Evolutionary conservation across 495 filamentous ascomycete species (phyloP).

Genomic region (Thermochaetoides thermophila): DNA sequence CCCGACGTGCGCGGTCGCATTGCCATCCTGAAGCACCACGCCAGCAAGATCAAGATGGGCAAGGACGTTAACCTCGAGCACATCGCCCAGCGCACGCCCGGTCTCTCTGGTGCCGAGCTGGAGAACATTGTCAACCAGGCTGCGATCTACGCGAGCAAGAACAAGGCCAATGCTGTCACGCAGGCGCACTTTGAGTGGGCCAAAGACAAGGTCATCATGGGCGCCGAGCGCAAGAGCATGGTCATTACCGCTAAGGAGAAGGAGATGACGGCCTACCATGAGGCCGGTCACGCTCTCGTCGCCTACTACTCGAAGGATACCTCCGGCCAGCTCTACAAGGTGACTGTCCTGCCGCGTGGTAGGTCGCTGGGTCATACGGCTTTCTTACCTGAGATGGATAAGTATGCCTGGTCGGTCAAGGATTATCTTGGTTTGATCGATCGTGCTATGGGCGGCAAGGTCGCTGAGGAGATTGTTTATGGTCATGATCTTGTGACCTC

Average conservation of each 20-base stretch:
- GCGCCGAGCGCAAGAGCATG: conserved; percentile 73
- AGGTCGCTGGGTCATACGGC: conserved; percentile 72
- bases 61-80: conserved; percentile 67
- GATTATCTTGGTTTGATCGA: conserved; percentile 67
- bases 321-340: conserved; percentile 74
- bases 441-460: conserved; percentile 78
- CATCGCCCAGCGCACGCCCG: conserved; percentile 74
- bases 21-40: conserved; percentile 81
- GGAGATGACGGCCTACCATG: conserved; percentile 94
- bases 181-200: conserved; percentile 88
- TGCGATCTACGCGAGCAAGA: conserved; percentile 75
- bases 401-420: conserved; percentile 58
- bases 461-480: conserved; percentile 85
- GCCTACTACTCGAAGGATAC: conserved; percentile 58
- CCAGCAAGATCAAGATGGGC: conserved; percentile 66
- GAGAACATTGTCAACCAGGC: conserved; percentile 97
- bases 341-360: conserved; percentile 88
- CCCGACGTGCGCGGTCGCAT: conserved; percentile 93
- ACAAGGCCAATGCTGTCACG: conserved; percentile 54
- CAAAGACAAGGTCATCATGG: conserved; percentile 97
- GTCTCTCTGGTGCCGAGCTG: conserved; percentile 87
- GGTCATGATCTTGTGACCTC: conserved; percentile 75
- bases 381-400: conserved; percentile 78
- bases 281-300: conserved; percentile 89
- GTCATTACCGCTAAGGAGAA: conserved; percentile 72